Evolutionary conservation across 768 basidiomycete species (phyloP).

Genomic region (Trametes maxima): DNA sequence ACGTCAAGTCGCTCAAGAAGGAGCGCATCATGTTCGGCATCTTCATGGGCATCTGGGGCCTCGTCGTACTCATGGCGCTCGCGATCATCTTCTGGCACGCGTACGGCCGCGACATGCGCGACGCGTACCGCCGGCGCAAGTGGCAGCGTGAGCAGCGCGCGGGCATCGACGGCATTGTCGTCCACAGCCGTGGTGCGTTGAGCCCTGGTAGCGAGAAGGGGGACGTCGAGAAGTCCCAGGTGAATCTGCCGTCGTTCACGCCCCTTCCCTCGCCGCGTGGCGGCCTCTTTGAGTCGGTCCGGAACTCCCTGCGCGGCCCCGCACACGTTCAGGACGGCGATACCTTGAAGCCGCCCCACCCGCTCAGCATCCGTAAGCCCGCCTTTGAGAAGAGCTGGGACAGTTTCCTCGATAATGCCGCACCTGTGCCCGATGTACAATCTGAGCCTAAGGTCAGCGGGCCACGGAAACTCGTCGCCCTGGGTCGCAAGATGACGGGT

Average conservation of each 20-base stretch:
- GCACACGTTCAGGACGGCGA: not conserved
- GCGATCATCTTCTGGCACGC: constrained; percentile 73
- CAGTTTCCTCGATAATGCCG: constrained; percentile 42
- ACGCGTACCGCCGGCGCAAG: constrained; percentile 48
- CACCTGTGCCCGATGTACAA: constrained; percentile 17
- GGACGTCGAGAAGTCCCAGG: constrained; percentile 16
- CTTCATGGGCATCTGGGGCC: constrained; percentile 81
- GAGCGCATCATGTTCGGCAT: constrained; percentile 84
- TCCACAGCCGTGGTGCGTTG: constrained; percentile 18
- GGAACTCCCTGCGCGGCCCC: constrained; percentile 29
- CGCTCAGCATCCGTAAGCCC: constrained; percentile 30
- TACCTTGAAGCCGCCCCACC: constrained; percentile 6
- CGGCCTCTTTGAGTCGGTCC: constrained; percentile 39
- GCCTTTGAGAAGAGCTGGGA: constrained; percentile 47
- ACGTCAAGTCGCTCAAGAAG: constrained; percentile 70
- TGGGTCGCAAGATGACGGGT: constrained; percentile 44
- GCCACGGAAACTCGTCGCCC: constrained; percentile 46
- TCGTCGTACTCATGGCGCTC: constrained; percentile 83
- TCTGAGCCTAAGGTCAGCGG: constrained; percentile 28
- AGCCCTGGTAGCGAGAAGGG: constrained; percentile 23
- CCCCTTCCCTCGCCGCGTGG: constrained; percentile 42
- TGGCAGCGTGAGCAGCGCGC: constrained; percentile 56
- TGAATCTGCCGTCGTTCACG: constrained; percentile 44
- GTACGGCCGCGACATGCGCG: constrained; percentile 51
- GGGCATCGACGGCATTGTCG: constrained; percentile 46